Evolutionary conservation across 2,329 filamentous ascomycete genomes (phyloP).

Genomic region (Trichoderma arundinaceum): DNA sequence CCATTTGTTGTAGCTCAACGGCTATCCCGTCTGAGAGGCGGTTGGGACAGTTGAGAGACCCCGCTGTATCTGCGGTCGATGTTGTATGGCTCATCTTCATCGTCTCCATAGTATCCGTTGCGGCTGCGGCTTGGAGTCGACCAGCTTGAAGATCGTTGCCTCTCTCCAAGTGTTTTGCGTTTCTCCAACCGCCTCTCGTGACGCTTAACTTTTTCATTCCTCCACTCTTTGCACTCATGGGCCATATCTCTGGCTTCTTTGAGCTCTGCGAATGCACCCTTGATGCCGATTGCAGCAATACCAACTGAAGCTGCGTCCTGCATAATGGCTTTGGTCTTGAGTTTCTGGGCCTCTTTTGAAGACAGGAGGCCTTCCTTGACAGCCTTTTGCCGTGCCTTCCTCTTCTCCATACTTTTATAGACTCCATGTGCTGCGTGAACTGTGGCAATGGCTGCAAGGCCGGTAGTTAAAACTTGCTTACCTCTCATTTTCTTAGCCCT

Average conservation of each 20-base stretch:
- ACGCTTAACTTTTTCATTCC: slow-evolving; percentile 55
- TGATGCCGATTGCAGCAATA: slow-evolving; percentile 63
- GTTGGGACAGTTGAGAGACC: slow-evolving; percentile 33
- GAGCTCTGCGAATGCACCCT: slow-evolving; percentile 61
- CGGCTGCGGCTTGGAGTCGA: slow-evolving; percentile 48
- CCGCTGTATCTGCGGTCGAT: slow-evolving; percentile 56
- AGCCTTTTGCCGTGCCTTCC: slow-evolving; percentile 58
- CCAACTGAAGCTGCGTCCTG: slow-evolving; percentile 65
- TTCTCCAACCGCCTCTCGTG: slow-evolving; percentile 55
- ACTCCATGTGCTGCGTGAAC: slow-evolving; percentile 65
- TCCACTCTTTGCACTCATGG: slow-evolving; percentile 57
- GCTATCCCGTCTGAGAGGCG: slow-evolving; percentile 25
- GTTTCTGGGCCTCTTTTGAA: slow-evolving; percentile 58
- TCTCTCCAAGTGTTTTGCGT: slow-evolving; percentile 40
- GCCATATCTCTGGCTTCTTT: slow-evolving; percentile 60
- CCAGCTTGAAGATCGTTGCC: slow-evolving; percentile 53
- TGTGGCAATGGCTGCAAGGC: slow-evolving; percentile 63
- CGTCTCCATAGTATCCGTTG: slow-evolving; percentile 18
- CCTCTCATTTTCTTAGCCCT: slow-evolving; percentile 63
- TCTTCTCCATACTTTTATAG: slow-evolving; percentile 64
- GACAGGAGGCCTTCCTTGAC: slow-evolving; percentile 60
- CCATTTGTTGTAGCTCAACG: slow-evolving; percentile 4
- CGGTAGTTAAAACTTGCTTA: slow-evolving; percentile 65
- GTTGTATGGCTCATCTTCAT: slow-evolving; percentile 52
- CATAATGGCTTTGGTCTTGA: slow-evolving; percentile 62